Evolutionary conservation across 345 rosid genomes (phyloP).

Genomic region (Lumnitzera littorea): DNA sequence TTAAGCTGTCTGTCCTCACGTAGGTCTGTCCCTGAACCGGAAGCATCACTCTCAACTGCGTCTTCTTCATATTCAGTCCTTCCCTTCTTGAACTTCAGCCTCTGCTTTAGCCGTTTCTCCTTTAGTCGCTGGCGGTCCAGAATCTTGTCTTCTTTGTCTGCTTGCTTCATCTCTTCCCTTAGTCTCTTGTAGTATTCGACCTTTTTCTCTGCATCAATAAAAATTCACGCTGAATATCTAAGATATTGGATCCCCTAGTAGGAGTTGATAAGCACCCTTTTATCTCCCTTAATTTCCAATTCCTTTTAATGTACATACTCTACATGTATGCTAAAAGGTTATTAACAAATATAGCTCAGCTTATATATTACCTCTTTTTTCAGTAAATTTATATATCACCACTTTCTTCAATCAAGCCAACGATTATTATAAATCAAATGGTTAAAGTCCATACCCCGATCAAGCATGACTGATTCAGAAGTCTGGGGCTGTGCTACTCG

Average conservation of each 20-base stretch:
- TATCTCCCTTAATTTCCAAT: background rate
- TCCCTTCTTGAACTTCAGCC: conserved; percentile 65
- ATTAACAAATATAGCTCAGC: too few species aligned
- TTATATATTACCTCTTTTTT: background rate
- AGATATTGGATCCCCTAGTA: background rate
- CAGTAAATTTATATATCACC: background rate
- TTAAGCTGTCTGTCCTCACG: conserved; percentile 27
- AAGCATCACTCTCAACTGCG: conserved; percentile 34
- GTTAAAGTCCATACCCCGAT: conserved; percentile 43
- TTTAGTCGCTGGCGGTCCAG: conserved; percentile 58
- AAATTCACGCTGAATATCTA: background rate
- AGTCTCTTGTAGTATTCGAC: conserved; percentile 52
- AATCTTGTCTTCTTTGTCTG: conserved; percentile 73
- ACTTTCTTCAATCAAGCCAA: background rate
- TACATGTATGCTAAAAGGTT: background rate
- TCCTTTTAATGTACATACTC: background rate
- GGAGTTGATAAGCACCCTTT: background rate
- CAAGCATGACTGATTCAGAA: conserved; percentile 37
- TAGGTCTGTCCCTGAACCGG: conserved; percentile 42
- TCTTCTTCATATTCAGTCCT: conserved; percentile 25
- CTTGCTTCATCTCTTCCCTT: conserved; percentile 70
- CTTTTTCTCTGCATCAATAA: conserved; percentile 38
- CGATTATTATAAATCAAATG: background rate
- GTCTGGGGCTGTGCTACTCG: conserved; percentile 47
- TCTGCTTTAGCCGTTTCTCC: conserved; percentile 61